Evolutionary conservation across 177 flowering plant species (phyloP).

Genomic region (Vitis hybrid): DNA sequence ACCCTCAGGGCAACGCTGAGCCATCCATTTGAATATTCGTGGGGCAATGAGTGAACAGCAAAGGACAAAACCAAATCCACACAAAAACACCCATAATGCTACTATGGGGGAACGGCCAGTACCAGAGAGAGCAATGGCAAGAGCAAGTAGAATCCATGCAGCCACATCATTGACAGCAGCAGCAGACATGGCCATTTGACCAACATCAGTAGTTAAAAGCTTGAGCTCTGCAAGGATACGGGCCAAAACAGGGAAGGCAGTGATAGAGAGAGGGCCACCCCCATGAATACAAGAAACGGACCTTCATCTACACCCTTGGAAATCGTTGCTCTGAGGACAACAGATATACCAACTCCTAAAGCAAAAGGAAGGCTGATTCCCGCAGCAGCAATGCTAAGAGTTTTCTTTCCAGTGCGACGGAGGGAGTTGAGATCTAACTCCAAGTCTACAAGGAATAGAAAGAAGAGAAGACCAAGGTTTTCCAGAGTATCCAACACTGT

Average conservation of each 20-base stretch:
- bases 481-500: slow-evolving; percentile 63
- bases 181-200: slow-evolving; percentile 69
- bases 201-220: slow-evolving; percentile 63
- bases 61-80: slow-evolving; percentile 41
- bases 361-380: slow-evolving; percentile 59
- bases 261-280: slow-evolving; percentile 61
- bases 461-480: slow-evolving; percentile 62
- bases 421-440: slow-evolving; percentile 50
- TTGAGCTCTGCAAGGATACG: slow-evolving; percentile 72
- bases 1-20: slow-evolving; percentile 47
- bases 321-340: slow-evolving; percentile 38
- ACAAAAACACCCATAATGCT: slow-evolving; percentile 50
- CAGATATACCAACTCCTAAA: slow-evolving; percentile 54
- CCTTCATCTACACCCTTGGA: slow-evolving; percentile 32
- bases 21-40: slow-evolving; percentile 43
- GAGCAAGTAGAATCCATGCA: slow-evolving; percentile 71
- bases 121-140: slow-evolving; percentile 60
- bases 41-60: slow-evolving; percentile 25
- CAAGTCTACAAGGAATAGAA: slow-evolving; percentile 55
- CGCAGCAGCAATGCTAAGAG: slow-evolving; percentile 43
- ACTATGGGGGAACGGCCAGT: slow-evolving; percentile 40
- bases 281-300: slow-evolving; percentile 65
- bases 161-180: slow-evolving; percentile 70
- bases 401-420: slow-evolving; percentile 47
- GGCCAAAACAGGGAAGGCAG: slow-evolving; percentile 68